These are phyloP conservation scores for Fraxinus angustifolia DNA, from an alignment of 305 asterid genomes.

Conservation along the genomic window DNA sequence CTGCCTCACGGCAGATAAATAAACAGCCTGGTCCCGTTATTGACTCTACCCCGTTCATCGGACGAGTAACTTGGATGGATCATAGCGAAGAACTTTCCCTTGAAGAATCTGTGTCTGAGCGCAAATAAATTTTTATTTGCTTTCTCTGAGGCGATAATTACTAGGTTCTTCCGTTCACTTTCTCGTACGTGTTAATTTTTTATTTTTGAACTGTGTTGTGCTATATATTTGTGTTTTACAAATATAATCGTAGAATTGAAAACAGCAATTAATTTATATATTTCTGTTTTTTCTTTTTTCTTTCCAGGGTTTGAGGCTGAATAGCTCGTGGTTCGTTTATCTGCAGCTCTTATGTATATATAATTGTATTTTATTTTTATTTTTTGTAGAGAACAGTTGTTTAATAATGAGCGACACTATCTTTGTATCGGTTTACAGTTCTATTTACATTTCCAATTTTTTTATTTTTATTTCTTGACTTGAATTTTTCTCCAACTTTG, in stretches of 20 bases:
- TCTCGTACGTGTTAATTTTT: neutral
- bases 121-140: neutral
- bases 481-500: conserved; percentile 23
- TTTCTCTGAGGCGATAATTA: neutral
- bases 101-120: neutral
- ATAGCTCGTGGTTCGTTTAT: conserved; percentile 52
- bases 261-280: neutral
- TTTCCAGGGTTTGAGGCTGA: conserved; percentile 58
- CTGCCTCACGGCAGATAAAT: neutral
- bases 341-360: conserved; percentile 52
- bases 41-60: neutral
- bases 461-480: conserved; percentile 36
- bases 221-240: neutral
- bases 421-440: conserved; percentile 23
- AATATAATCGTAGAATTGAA: neutral
- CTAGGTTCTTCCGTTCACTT: neutral
- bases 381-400: conserved; percentile 24
- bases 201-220: neutral
- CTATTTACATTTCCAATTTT: conserved; percentile 32
- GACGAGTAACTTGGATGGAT: neutral
- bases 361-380: conserved; percentile 31
- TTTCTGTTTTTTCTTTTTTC: neutral
- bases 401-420: conserved; percentile 25
- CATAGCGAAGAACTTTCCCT: neutral
- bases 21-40: neutral